Evolutionary conservation across 345 rosid genomes (phyloP).

Genomic region (Camelina neglecta): DNA sequence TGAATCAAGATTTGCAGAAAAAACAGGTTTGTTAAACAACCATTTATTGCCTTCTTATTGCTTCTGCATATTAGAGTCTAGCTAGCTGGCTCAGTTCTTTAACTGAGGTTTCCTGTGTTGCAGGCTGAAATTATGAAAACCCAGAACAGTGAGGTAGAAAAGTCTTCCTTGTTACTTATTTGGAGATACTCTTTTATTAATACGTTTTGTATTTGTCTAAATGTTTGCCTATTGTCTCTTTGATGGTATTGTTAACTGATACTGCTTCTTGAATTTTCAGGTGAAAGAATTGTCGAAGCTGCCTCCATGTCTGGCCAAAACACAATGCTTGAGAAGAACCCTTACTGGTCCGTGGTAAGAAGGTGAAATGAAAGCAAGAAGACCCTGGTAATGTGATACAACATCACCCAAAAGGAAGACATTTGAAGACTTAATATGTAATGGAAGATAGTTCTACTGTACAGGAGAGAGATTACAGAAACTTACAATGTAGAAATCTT

Average conservation of each 20-base stretch:
- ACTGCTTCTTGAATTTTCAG: slow-evolving; percentile 36
- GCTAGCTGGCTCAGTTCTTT: slow-evolving; percentile 7
- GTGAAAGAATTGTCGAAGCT: slow-evolving; percentile 53
- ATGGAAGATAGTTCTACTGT: slow-evolving; percentile 36
- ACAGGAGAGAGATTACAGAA: slow-evolving; percentile 37
- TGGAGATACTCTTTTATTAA: not conserved
- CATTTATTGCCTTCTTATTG: not conserved
- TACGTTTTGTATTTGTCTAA: slow-evolving; percentile 8
- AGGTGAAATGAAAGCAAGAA: slow-evolving; percentile 20
- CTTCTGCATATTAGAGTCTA: not conserved
- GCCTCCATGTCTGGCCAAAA: slow-evolving; percentile 62
- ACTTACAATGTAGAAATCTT: slow-evolving; percentile 39
- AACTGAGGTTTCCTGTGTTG: slow-evolving; percentile 39
- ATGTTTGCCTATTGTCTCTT: not conserved
- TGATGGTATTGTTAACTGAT: slow-evolving; percentile 16
- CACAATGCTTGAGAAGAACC: slow-evolving; percentile 81
- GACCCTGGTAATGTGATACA: slow-evolving; percentile 9
- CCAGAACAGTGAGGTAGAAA: slow-evolving; percentile 62
- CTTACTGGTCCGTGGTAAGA: slow-evolving; percentile 86
- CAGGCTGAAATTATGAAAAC: slow-evolving; percentile 61
- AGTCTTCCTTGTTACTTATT: not conserved
- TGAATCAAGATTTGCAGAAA: slow-evolving; percentile 69
- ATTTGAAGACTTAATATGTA: slow-evolving; percentile 31
- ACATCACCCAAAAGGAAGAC: slow-evolving; percentile 24
- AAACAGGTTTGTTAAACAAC: slow-evolving; percentile 58